phyloP scores from a whole-genome alignment of 2,329 filamentous ascomycete species.

The Beauveria bassiana region DNA sequence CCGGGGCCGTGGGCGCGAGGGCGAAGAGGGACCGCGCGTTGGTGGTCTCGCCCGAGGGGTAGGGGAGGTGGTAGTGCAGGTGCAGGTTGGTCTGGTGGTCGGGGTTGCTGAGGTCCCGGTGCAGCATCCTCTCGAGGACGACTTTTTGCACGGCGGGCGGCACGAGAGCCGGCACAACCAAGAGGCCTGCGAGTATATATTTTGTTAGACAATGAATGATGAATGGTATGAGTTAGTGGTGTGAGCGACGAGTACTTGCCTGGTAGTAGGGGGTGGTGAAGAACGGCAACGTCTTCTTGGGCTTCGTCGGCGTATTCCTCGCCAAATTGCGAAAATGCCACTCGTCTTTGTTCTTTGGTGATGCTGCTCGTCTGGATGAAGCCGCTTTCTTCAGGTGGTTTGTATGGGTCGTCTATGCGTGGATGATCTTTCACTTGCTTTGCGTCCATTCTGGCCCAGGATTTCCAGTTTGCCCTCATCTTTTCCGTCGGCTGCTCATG shows the following conservation, averaged over 20 bases:
- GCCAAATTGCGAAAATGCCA: slow-evolving; percentile 36
- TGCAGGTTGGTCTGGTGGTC: slow-evolving; percentile 85
- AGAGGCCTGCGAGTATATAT: slow-evolving; percentile 52
- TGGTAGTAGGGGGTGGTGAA: slow-evolving; percentile 59
- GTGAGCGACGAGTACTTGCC: slow-evolving; percentile 39
- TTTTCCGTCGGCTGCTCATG: slow-evolving; percentile 67
- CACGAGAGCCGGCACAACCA: slow-evolving; percentile 68
- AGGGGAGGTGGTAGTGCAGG: slow-evolving; percentile 66
- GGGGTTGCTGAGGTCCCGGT: slow-evolving; percentile 66
- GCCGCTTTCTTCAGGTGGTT: slow-evolving; percentile 28
- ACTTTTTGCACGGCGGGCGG: slow-evolving; percentile 59
- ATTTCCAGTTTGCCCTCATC: slow-evolving; percentile 68
- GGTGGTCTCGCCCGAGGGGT: slow-evolving; percentile 29
- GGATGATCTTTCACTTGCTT: slow-evolving; percentile 43
- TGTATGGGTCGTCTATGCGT: slow-evolving; percentile 48
- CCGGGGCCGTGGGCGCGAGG: slow-evolving; percentile 39
- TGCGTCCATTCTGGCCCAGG: slow-evolving; percentile 54
- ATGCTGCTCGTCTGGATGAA: slow-evolving; percentile 41
- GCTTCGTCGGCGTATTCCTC: slow-evolving; percentile 24
- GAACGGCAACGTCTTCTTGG: slow-evolving; percentile 40
- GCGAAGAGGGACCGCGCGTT: slow-evolving; percentile 45
- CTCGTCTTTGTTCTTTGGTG: slow-evolving; percentile 31
- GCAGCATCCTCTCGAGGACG: slow-evolving; percentile 67
- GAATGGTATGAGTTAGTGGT: background rate
- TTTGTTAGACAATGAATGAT: background rate